Conservation (phyloP, 2,329 filamentous ascomycete species). For the Aspergillus ochraceus region DNA sequence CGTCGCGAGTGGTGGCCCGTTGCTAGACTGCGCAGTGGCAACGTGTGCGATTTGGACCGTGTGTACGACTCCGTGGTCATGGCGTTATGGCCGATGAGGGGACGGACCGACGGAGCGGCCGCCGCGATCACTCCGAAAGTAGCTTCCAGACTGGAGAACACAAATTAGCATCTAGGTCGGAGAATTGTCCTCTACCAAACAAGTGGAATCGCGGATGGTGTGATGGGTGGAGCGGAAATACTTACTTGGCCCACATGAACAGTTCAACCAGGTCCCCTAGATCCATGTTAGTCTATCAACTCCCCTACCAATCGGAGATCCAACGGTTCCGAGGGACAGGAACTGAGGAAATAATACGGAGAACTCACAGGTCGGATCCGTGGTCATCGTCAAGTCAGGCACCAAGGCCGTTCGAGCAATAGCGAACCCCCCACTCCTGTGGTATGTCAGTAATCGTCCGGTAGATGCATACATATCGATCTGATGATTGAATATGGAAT, state of each 20-base stretch:
- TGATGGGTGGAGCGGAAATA: not conserved
- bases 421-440: conserved; percentile 1
- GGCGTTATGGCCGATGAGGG: conserved; percentile 3
- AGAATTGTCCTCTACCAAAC: no score
- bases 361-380: conserved; percentile 3
- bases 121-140: conserved; percentile 4
- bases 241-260: conserved; percentile 6
- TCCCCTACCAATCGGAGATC: not conserved
- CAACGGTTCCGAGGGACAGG: no score
- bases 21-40: not conserved
- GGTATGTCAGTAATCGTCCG: not conserved
- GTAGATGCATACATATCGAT: not conserved
- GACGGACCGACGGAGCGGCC: conserved; percentile 3
- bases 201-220: not conserved
- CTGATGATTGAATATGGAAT: not conserved
- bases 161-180: not conserved
- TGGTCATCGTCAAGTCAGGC: not conserved
- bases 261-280: conserved; percentile 7
- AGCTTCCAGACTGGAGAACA: not conserved
- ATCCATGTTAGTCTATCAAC: not conserved
- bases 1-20: not conserved
- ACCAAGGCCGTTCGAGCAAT: conserved; percentile 4
- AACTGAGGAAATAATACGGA: no score
- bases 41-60: conserved; percentile 2
- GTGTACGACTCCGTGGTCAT: conserved; percentile 4